phyloP scores from a whole-genome alignment of 2,329 filamentous ascomycete genomes.

The Emydomyces testavorans region DNA sequence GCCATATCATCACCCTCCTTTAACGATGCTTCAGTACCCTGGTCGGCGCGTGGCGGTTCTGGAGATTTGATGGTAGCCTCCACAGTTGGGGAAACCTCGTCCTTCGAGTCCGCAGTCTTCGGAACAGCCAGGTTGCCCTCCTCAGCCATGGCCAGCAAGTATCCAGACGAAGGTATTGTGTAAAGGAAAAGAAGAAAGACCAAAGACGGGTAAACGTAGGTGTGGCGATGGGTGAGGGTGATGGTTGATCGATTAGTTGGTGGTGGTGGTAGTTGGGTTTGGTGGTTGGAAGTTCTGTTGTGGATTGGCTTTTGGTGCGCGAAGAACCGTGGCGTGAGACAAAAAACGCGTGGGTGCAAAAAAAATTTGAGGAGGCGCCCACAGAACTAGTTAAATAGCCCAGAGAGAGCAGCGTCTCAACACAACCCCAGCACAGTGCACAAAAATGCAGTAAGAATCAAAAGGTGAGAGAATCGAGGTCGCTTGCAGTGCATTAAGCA shows the following conservation, averaged over 20 bases:
- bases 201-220: neutral
- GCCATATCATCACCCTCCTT: conserved; percentile 22
- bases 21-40: conserved; percentile 19
- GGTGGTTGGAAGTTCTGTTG: conserved; percentile 19
- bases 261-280: conserved; percentile 8
- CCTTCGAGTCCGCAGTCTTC: conserved; percentile 25
- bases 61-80: conserved; percentile 17
- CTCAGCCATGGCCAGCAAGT: conserved; percentile 28
- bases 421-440: neutral
- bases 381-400: neutral
- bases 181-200: conserved; percentile 3
- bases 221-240: conserved; percentile 11
- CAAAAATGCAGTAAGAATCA: neutral
- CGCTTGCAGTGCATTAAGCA: neutral
- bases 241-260: conserved; percentile 11
- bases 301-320: conserved; percentile 19
- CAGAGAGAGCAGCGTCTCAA: neutral
- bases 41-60: conserved; percentile 19
- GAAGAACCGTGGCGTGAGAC: conserved; percentile 21
- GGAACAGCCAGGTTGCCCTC: conserved; percentile 26
- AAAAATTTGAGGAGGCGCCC: conserved; percentile 1
- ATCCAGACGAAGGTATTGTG: neutral
- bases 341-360: conserved; percentile 18
- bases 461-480: too few relatives aligned
- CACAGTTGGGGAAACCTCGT: conserved; percentile 15